These are phyloP conservation scores for Neonectria magnoliae DNA, from an alignment of 2,329 filamentous ascomycete genomes.

Conservation along the genomic window DNA sequence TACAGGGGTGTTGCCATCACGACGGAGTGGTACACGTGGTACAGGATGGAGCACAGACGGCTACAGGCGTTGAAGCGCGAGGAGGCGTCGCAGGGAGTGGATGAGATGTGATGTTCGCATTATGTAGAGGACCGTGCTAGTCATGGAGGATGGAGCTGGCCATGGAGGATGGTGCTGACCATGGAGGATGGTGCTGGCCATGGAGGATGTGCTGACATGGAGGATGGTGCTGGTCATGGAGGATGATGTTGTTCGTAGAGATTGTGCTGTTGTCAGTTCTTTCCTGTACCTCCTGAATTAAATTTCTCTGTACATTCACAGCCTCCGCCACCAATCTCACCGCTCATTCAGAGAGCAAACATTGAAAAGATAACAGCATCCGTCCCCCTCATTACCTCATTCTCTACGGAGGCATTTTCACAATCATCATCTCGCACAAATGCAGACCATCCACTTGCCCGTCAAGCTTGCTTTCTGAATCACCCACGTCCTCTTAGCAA, in stretches of 20 bases:
- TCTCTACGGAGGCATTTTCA: neutral
- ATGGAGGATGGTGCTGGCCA: too few species aligned
- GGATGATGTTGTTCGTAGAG: too few species aligned
- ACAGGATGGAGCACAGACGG: neutral
- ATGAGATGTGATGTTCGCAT: neutral
- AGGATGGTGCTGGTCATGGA: too few species aligned
- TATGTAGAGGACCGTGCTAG: neutral
- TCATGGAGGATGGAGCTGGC: too few species aligned
- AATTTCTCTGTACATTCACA: neutral
- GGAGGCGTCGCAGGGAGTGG: neutral
- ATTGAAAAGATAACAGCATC: neutral
- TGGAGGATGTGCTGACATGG: too few species aligned
- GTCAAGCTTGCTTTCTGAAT: neutral
- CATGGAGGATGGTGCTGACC: too few species aligned
- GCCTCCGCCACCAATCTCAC: neutral
- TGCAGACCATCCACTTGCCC: neutral
- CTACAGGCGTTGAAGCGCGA: neutral
- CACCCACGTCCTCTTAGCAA: neutral
- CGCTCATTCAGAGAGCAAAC: neutral
- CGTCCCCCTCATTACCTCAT: neutral
- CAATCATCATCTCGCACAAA: neutral
- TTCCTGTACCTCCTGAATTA: too few species aligned
- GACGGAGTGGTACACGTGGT: neutral
- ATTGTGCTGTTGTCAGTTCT: too few species aligned
- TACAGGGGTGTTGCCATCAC: neutral